Evolutionary conservation across 306 rosid genomes (phyloP).

Genomic region (Pyrus bretschneideri): DNA sequence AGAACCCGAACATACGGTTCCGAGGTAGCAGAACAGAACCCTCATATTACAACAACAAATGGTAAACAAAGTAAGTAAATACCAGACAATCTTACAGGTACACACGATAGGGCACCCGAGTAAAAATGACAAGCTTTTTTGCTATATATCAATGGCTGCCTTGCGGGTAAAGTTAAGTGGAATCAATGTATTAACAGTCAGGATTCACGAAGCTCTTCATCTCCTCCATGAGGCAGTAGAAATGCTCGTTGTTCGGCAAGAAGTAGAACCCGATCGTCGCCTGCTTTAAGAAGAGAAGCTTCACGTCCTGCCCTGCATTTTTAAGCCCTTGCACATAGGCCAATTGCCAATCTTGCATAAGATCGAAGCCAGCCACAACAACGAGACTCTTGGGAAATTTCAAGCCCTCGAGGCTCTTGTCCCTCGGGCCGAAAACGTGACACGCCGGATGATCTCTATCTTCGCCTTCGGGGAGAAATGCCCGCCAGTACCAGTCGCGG

Average conservation of each 20-base stretch:
- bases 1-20: background rate
- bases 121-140: slow-evolving; percentile 46
- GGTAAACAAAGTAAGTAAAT: slow-evolving; percentile 22
- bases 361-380: slow-evolving; percentile 88
- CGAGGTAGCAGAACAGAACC: slow-evolving; percentile 21
- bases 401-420: slow-evolving; percentile 42
- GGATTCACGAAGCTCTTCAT: slow-evolving; percentile 51
- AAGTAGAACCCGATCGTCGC: slow-evolving; percentile 95
- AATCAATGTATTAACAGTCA: slow-evolving; percentile 36
- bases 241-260: slow-evolving; percentile 80
- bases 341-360: slow-evolving; percentile 86
- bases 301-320: slow-evolving; percentile 48
- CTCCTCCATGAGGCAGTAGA: slow-evolving; percentile 73
- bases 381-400: slow-evolving; percentile 73
- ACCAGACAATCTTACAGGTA: slow-evolving; percentile 52
- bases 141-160: slow-evolving; percentile 49
- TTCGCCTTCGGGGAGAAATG: slow-evolving; percentile 76
- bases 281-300: slow-evolving; percentile 55
- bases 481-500: slow-evolving; percentile 97
- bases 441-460: slow-evolving; percentile 88
- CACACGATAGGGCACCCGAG: slow-evolving; percentile 46
- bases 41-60: slow-evolving; percentile 38
- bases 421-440: slow-evolving; percentile 67
- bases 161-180: slow-evolving; percentile 46
- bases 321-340: slow-evolving; percentile 64